Conservation (phyloP, 352 stramenopile species). For the Globisporangium spinosum region DNA sequence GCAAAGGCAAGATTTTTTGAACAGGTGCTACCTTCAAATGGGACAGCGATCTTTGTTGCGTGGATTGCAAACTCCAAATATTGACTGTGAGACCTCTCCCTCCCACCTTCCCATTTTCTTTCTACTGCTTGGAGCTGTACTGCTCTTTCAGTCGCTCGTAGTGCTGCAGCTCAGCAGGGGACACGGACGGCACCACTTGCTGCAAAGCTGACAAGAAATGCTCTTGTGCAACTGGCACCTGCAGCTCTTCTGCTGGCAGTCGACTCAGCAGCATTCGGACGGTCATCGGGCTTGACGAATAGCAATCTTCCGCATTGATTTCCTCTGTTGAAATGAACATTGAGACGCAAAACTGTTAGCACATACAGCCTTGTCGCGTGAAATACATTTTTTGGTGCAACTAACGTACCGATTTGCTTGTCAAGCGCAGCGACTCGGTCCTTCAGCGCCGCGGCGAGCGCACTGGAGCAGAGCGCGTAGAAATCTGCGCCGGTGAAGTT, state of each 20-base stretch:
- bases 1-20: not conserved
- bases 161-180: slow-evolving; percentile 75
- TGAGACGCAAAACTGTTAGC: not conserved
- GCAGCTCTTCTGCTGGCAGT: slow-evolving; percentile 55
- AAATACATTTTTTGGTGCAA: not conserved
- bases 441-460: slow-evolving; percentile 72
- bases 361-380: not conserved
- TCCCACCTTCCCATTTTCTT: not conserved
- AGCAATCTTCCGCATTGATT: slow-evolving; percentile 76
- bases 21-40: not conserved
- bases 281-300: slow-evolving; percentile 71
- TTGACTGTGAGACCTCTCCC: not conserved
- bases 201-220: slow-evolving; percentile 61
- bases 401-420: slow-evolving; percentile 47
- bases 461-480: slow-evolving; percentile 78
- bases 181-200: slow-evolving; percentile 81
- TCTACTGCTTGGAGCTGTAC: slow-evolving; percentile 69
- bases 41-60: not conserved
- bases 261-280: slow-evolving; percentile 64
- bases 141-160: slow-evolving; percentile 86
- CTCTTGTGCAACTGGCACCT: slow-evolving; percentile 43
- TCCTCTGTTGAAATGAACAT: slow-evolving; percentile 30
- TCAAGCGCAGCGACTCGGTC: slow-evolving; percentile 67
- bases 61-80: not conserved
- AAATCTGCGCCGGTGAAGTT: slow-evolving; percentile 86